phyloP scores from a whole-genome alignment of 1,284 basidiomycete genomes.

The Abortiporus biennis region DNA sequence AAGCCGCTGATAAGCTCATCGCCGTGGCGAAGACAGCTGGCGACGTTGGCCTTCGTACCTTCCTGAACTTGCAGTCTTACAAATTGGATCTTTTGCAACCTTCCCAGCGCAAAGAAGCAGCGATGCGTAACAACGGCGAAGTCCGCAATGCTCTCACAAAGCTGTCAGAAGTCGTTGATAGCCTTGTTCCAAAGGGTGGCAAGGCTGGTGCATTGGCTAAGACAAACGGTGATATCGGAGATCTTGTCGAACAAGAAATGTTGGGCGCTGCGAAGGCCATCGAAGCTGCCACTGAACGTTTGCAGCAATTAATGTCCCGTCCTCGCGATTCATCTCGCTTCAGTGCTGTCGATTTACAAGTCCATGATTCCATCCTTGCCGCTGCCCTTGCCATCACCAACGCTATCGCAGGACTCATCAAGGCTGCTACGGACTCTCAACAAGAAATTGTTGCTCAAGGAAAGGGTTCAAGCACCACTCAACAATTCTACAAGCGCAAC shows the following conservation, averaged over 20 bases:
- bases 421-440: conserved; percentile 95
- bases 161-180: conserved; percentile 85
- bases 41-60: conserved; percentile 86
- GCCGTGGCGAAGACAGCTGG: conserved; percentile 83
- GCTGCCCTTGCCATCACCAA: conserved; percentile 93
- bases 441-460: conserved; percentile 97
- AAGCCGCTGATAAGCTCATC: conserved; percentile 87
- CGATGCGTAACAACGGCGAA: conserved; percentile 88
- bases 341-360: conserved; percentile 89
- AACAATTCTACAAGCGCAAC: conserved; percentile 99
- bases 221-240: conserved; percentile 91
- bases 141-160: conserved; percentile 76
- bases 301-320: conserved; percentile 87
- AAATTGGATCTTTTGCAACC: conserved; percentile 77
- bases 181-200: conserved; percentile 78
- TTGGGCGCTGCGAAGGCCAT: conserved; percentile 89
- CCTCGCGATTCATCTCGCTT: conserved; percentile 82
- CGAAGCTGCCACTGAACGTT: conserved; percentile 84
- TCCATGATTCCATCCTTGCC: conserved; percentile 95
- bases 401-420: conserved; percentile 92
- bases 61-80: conserved; percentile 95
- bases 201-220: conserved; percentile 69
- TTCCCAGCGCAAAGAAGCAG: conserved; percentile 78
- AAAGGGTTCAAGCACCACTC: conserved; percentile 82
- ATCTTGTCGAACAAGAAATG: conserved; percentile 98